Percentiles rank a stretch among this genome's conserved stretches.
phyloP scores from a whole-genome alignment of 2,329 filamentous ascomycete species.

The Magnaporthiopsis incrustans region DNA sequence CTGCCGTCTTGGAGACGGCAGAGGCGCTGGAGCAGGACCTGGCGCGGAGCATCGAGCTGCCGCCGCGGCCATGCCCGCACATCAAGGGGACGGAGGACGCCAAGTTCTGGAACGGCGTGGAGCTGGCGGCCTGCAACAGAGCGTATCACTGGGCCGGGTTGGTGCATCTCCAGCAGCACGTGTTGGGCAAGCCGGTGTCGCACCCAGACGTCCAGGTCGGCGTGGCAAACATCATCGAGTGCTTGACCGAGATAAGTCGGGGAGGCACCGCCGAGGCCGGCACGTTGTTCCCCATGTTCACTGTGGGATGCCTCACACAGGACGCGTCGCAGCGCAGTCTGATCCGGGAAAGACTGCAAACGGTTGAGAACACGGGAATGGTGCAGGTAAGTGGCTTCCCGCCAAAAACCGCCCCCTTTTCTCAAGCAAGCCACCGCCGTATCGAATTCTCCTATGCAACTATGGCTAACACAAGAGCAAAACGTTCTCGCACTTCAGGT shows the following conservation, averaged over 20 bases:
- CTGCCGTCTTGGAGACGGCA: constrained; percentile 47
- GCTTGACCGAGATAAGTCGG: constrained; percentile 52
- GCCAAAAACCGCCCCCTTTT: background rate
- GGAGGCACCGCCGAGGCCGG: constrained; percentile 68
- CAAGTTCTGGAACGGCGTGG: constrained; percentile 49
- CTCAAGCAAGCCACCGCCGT: background rate
- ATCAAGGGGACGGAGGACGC: constrained; percentile 41
- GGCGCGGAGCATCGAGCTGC: constrained; percentile 41
- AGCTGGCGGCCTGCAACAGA: constrained; percentile 65
- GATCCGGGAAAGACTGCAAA: constrained; percentile 57
- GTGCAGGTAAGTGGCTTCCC: constrained; percentile 49
- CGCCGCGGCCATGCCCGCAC: constrained; percentile 35
- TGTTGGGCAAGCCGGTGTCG: constrained; percentile 51
- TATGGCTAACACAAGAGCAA: background rate
- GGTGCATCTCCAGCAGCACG: constrained; percentile 66
- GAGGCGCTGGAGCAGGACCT: constrained; percentile 53
- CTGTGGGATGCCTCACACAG: constrained; percentile 66
- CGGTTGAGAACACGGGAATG: constrained; percentile 67
- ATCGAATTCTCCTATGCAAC: background rate
- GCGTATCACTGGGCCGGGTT: constrained; percentile 74
- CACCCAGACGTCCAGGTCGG: constrained; percentile 55
- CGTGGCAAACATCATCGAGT: constrained; percentile 54
- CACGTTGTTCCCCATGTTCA: constrained; percentile 74
- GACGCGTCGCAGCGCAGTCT: constrained; percentile 46
- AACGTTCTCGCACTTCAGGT: constrained; percentile 30